Base-by-base conservation (phyloP, 352 stramenopile species). In the Pythium sp. region DNA sequence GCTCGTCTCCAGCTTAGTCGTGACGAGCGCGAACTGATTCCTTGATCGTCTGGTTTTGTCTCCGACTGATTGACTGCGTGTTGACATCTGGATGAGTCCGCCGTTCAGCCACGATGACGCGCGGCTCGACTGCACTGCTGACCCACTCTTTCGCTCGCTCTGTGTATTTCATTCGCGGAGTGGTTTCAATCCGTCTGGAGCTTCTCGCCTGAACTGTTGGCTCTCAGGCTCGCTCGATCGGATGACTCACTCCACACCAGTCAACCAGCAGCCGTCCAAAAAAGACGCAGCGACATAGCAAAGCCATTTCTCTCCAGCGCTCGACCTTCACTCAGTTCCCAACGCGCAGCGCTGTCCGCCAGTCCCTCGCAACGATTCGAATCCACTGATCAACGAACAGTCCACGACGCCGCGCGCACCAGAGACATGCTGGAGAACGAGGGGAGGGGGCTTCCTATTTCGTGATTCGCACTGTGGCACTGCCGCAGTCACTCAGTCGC, bases 271-370 rank as follows among this genome's bases (percentile, higher is more conserved):
- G 12, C 56, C 14, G 54, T n/a, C 54, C 54, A 59, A 14, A 60
- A 61, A 61, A 61, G 30, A 32, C 36, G 30, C 30, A 43, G 30
- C 30, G 20, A 61, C 56, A 61, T 61, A 61, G 56, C 56, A 43
- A 43, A 61, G 56, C 56, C 56, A 61, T 47, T 58, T 28, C 22
- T 20, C 41, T 49, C 41, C 30, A 20, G 3, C 56, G 20, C 30
- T 61, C 56, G 56, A 61, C 56, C 56, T 61, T 61, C 56, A 61
- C 56, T 61, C 56, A 47, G 8, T 47, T 61, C 11, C 56, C 30
- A 30, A 11, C 56, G 56, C 30, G 32, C 41, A 11, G 26, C 56
- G 18, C 32, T 61, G 47, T 54, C 20, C 20, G 43, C 43, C 43
- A 51, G 43, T 22, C 47, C 20, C 20, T 54, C 47, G n/a, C 15